Base-by-base conservation (phyloP, 2,329 filamentous ascomycete genomes). In the Pseudogymnoascus sp. region DNA sequence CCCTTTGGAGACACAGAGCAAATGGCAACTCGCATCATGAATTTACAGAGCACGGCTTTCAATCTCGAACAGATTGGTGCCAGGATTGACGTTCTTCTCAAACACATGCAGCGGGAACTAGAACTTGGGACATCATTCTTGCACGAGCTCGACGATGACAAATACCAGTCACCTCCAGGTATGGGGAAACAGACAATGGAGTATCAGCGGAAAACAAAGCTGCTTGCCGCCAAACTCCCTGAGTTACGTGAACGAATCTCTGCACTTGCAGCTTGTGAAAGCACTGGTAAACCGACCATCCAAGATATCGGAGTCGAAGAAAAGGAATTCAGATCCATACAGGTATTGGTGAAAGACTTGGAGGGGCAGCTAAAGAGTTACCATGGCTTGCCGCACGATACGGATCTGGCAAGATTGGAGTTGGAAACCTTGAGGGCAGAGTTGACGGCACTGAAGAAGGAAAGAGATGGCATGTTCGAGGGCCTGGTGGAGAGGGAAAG, bases 381-480 rank as follows among this genome's bases (percentile, higher is more conserved):
- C 66, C 82, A 86, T 60, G 85, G 87, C 5, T 73, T 96, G 63
- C 89, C 92, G 1, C 85, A 85, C 5, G 86, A 96, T 69, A 74
- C 82, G 7, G 81, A 86, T 57, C 79, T 83, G 54, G 91, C 91
- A 36, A 81, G 86, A 66, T 75, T 78, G n/a, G 85, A 90, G 71
- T 79, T 96, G 29, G 87, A 89, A 65, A 77, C 79, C 31, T 74
- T 92, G 44, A 82, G 88, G 63, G 75, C 77, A 1, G 84, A 91
- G 68, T 76, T 96, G 50, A 78, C 81, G 39, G 74, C 76, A 8
- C 74, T 90, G 59, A 85, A 81, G 29, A 78, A 79, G 65, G 79
- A 80, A 66, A 81, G 92, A 60, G 90, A 96, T 71, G 79, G 76
- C 31, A 78, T 90, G 61, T 95, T 96, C 71, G 90, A 93, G 70